phyloP scores from a whole-genome alignment of 2,329 filamentous ascomycete species.

The Hypoxylon sp. region DNA sequence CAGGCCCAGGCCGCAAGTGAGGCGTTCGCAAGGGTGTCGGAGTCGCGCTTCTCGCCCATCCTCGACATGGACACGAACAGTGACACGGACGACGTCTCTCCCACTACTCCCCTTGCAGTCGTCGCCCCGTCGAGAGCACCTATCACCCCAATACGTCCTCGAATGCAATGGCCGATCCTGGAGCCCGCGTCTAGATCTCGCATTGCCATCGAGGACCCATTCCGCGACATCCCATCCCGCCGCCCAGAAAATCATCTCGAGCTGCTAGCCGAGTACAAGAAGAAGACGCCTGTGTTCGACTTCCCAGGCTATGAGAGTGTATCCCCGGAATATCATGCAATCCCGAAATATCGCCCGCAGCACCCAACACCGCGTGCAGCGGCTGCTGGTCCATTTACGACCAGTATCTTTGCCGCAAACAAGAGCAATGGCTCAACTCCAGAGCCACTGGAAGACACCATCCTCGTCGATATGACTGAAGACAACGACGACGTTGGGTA shows the following conservation, averaged over 20 bases:
- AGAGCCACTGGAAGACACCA: constrained; percentile 5
- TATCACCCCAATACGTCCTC: constrained; percentile 21
- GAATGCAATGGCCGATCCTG: constrained; percentile 33
- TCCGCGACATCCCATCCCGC: constrained; percentile 28
- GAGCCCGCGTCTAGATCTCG: constrained; percentile 3
- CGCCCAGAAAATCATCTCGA: constrained; percentile 33
- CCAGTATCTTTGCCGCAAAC: not conserved
- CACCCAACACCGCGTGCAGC: not conserved
- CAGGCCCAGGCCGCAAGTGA: constrained; percentile 8
- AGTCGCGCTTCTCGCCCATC: not conserved
- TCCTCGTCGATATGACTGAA: constrained; percentile 24
- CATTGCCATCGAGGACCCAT: constrained; percentile 15
- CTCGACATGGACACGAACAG: not conserved
- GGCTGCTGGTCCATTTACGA: not conserved
- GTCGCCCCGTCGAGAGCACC: constrained; percentile 11
- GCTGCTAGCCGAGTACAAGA: constrained; percentile 43
- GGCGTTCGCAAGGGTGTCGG: constrained; percentile 8
- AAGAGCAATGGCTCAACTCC: too few species aligned
- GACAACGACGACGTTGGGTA: constrained; percentile 15
- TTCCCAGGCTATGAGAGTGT: constrained; percentile 37
- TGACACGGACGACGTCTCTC: not conserved
- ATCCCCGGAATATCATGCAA: not conserved
- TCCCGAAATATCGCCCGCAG: not conserved
- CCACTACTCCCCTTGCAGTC: constrained; percentile 2
- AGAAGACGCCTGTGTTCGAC: constrained; percentile 45